These are phyloP conservation scores for Aspergillus fumigatiaffinis DNA, from an alignment of 2,329 filamentous ascomycete genomes.

Conservation along the genomic window DNA sequence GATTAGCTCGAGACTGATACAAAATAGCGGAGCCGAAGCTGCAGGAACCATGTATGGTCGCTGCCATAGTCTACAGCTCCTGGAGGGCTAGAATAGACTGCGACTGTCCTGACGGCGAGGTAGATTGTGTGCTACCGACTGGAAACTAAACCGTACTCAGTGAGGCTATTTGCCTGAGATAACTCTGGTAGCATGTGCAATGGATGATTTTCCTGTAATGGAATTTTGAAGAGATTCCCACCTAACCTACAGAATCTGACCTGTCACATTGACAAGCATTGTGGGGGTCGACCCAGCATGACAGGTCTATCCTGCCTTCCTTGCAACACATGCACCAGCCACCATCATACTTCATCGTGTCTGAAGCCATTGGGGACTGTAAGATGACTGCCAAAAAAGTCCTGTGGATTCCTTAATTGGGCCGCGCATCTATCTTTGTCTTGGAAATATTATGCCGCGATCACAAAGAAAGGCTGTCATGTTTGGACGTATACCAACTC, in stretches of 20 bases:
- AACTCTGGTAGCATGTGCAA: background rate
- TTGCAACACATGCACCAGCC: background rate
- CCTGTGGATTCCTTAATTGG: background rate
- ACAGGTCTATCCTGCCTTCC: background rate
- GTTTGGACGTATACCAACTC: background rate
- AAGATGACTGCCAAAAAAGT: background rate
- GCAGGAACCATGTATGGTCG: background rate
- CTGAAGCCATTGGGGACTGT: background rate
- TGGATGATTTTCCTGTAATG: background rate
- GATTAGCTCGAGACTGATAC: background rate
- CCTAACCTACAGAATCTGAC: background rate
- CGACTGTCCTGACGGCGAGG: background rate
- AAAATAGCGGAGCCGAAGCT: background rate
- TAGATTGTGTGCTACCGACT: background rate
- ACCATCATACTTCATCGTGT: background rate
- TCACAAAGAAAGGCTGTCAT: background rate
- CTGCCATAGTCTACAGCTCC: background rate
- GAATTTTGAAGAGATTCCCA: background rate
- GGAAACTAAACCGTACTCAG: background rate
- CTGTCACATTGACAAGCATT: conserved; percentile 1
- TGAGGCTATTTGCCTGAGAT: background rate
- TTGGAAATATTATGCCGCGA: background rate
- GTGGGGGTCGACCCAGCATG: background rate
- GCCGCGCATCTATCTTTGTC: background rate
- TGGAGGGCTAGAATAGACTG: background rate